Conservation (phyloP, 208 protist species). For the Zelonia costaricensis region DNA sequence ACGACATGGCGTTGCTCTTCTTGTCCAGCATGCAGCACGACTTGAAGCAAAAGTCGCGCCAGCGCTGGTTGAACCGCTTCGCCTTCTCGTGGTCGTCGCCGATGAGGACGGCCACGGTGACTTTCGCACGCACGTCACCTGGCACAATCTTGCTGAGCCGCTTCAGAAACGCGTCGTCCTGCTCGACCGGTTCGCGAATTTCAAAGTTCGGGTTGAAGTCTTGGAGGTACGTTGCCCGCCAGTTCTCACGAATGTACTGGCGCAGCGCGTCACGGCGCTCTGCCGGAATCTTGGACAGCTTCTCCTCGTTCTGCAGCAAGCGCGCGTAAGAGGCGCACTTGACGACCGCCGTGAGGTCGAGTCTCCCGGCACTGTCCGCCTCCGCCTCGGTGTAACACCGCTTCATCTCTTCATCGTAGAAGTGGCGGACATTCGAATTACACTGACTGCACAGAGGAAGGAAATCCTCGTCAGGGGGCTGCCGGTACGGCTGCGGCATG, state of each 20-base stretch:
- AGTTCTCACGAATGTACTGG: conserved; percentile 29
- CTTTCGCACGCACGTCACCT: conserved; percentile 23
- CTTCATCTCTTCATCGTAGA: conserved; percentile 36
- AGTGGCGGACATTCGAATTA: conserved; percentile 25
- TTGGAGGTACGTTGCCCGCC: conserved; percentile 26
- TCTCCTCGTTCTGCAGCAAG: conserved; percentile 16
- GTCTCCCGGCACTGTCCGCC: neutral
- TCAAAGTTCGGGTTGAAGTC: conserved; percentile 19
- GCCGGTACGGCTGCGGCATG: conserved; percentile 22
- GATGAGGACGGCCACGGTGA: conserved; percentile 25
- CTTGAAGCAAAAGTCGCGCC: conserved; percentile 27
- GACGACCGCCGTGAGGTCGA: conserved; percentile 6
- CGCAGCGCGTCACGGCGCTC: conserved; percentile 20
- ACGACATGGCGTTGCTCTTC: conserved; percentile 32
- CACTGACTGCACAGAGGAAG: conserved; percentile 41
- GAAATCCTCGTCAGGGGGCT: conserved; percentile 28
- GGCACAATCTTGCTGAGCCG: conserved; percentile 22
- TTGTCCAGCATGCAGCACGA: conserved; percentile 35
- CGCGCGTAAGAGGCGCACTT: conserved; percentile 40
- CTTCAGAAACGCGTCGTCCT: conserved; percentile 18
- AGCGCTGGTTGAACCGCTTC: conserved; percentile 29
- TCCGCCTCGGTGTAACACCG: conserved; percentile 27
- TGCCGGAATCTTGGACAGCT: conserved; percentile 21
- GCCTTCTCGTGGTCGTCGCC: conserved; percentile 31
- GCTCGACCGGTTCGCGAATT: conserved; percentile 10